Evolutionary conservation across 257 asterid genomes (phyloP), one percentile per base, ranked within the genome.

Genomic region (Solanum microdontum): DNA sequence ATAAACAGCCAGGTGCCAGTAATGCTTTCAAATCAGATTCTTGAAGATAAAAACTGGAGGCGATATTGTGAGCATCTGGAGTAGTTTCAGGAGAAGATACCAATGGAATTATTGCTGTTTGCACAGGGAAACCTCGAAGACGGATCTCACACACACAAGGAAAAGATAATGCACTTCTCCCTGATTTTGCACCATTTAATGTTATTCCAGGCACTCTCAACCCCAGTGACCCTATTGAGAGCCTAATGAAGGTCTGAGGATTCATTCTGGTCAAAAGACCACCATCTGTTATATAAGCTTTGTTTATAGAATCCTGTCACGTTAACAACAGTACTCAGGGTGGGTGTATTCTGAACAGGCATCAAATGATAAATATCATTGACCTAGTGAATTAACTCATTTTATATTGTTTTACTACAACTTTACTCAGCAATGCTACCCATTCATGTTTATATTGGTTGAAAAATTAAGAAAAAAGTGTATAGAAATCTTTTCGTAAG

Each of bases 41-140:
- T 90, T 93, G 95, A 26, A 96, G 94, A 90, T 96, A 95, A 89
- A 95, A 95, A 90, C 93, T 94, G 80, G 98, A 93, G 40, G 98
- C 93, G 37, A 89, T 91, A 88, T 87, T 91, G 84, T 93, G 93
- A 82, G 95, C 69, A 89, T 90, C 94, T 62, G 95, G 94, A 33
- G 82, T 88, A 80, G 89, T 89, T 87, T 94, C 98, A 37, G 98
- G 95, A 74, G 97, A 94, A 51, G 98, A 91, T 84, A 96, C 51
- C 55, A 94, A 91, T 82, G 98, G 99, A 84, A 95, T 74, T 19
- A 92, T 75, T 43, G 96, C 85, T 40, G 95, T 96, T 93, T 96
- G 98, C 70, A 95, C 95, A 69, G 98, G 98, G 89, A 95, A 96
- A 90, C 99, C 99, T 28, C 95, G 97, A 58, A 96, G 94, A 72